Conservation (phyloP, 768 basidiomycete species). For the Tremella yokohamensis region DNA sequence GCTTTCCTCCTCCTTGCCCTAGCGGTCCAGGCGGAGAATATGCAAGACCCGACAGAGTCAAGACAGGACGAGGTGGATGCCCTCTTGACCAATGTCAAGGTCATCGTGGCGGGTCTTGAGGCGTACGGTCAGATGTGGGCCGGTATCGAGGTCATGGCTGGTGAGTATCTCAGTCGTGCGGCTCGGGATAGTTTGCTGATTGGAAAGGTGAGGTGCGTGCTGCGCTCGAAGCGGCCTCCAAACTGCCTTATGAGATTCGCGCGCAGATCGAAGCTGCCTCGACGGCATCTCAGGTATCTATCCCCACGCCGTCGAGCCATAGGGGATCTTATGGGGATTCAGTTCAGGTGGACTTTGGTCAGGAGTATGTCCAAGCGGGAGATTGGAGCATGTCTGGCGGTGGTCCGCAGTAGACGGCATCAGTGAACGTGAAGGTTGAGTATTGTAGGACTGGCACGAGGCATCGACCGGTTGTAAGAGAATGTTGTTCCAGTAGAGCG, state of each 20-base stretch:
- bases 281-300: neutral
- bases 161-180: conserved; percentile 28
- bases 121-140: conserved; percentile 51
- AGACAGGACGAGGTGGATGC: conserved; percentile 44
- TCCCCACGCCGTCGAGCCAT: too few species aligned
- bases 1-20: conserved; percentile 47
- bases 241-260: conserved; percentile 30
- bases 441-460: too few species aligned
- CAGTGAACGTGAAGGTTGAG: too few species aligned
- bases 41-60: conserved; percentile 11
- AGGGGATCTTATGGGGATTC: too few species aligned
- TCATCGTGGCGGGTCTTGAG: conserved; percentile 48
- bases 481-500: too few species aligned
- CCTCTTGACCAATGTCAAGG: conserved; percentile 49
- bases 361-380: too few species aligned
- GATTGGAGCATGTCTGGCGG: too few species aligned
- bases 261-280: conserved; percentile 5
- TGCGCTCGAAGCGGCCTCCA: conserved; percentile 44
- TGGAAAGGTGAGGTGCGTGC: conserved; percentile 45
- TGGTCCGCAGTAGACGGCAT: too few species aligned
- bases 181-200: conserved; percentile 2
- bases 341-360: too few species aligned
- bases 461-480: too few species aligned
- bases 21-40: conserved; percentile 46
- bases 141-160: conserved; percentile 49